These are phyloP conservation scores for Setaria italica DNA, from an alignment of 202 grass and related monocot genomes.

Conservation along the genomic window DNA sequence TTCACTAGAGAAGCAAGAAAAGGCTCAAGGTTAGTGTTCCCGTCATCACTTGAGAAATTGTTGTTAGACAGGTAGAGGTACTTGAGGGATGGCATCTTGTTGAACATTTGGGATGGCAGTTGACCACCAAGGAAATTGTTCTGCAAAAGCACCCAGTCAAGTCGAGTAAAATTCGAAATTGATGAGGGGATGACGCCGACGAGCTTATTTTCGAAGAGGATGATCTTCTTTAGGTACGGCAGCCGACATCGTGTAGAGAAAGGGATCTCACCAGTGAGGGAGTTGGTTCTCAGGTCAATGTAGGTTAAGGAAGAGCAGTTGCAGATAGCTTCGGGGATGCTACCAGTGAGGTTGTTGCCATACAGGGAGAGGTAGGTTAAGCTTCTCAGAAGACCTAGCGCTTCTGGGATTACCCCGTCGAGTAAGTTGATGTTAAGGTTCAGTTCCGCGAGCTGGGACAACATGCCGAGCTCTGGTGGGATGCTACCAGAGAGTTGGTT, in stretches of 20 bases:
- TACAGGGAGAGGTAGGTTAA: conserved; percentile 48
- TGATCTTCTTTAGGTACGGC: conserved; percentile 32
- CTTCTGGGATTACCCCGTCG: conserved; percentile 36
- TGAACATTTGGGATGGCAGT: conserved; percentile 61
- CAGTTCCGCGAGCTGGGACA: conserved; percentile 48
- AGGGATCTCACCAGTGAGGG: conserved; percentile 58
- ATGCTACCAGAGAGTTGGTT: conserved; percentile 57
- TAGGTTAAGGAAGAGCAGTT: conserved; percentile 62
- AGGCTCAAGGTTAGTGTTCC: conserved; percentile 52
- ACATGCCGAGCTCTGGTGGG: conserved; percentile 52
- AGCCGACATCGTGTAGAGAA: conserved; percentile 51
- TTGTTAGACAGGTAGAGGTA: conserved; percentile 66
- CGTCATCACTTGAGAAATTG: conserved; percentile 49
- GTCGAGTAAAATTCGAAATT: conserved; percentile 55
- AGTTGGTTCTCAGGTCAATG: conserved; percentile 55
- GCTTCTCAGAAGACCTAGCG: conserved; percentile 51
- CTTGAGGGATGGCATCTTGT: conserved; percentile 54
- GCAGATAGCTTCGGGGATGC: conserved; percentile 56
- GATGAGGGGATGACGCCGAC: conserved; percentile 53
- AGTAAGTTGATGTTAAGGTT: conserved; percentile 51
- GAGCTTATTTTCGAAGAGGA: conserved; percentile 51
- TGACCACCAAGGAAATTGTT: conserved; percentile 54
- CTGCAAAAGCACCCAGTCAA: conserved; percentile 55
- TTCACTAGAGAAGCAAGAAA: conserved; percentile 72
- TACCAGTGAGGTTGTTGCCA: conserved; percentile 48